Evolutionary conservation across 2,329 filamentous ascomycete genomes (phyloP).

Genomic region (Penicillium capsulatum): DNA sequence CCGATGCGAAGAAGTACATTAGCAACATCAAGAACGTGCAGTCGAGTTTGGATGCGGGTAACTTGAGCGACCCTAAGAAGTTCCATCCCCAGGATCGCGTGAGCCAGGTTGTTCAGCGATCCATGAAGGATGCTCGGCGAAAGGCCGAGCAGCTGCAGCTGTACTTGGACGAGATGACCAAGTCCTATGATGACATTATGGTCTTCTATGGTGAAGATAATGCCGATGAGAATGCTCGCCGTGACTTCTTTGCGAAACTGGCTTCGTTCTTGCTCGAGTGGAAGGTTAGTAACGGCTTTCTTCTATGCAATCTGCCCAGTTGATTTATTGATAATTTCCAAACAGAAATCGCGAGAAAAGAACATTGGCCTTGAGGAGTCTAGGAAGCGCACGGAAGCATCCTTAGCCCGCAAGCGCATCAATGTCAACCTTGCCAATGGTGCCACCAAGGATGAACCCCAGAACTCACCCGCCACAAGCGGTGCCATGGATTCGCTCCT

Average conservation of each 20-base stretch:
- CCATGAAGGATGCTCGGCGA: constrained; percentile 92
- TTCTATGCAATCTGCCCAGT: constrained; percentile 2
- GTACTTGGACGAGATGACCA: constrained; percentile 87
- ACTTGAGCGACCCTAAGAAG: constrained; percentile 91
- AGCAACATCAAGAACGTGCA: constrained; percentile 94
- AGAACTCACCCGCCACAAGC: constrained; percentile 65
- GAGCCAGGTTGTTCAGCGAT: constrained; percentile 80
- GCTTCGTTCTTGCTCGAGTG: constrained; percentile 87
- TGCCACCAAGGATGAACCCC: constrained; percentile 44
- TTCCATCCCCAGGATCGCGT: constrained; percentile 98
- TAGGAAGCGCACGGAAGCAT: constrained; percentile 79
- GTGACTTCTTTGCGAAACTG: constrained; percentile 94
- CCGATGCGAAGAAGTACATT: constrained; percentile 87
- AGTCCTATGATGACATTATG: constrained; percentile 92
- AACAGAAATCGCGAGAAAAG: constrained; percentile 81
- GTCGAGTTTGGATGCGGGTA: constrained; percentile 84
- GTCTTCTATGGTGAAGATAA: constrained; percentile 94
- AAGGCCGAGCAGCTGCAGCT: constrained; percentile 95
- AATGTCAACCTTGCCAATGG: constrained; percentile 63
- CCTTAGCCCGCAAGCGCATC: constrained; percentile 76
- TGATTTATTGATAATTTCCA: constrained; percentile 1
- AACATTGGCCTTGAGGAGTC: constrained; percentile 79
- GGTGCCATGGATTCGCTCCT: constrained; percentile 95
- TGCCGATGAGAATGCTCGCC: constrained; percentile 81
- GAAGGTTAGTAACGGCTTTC: constrained; percentile 56